Base-by-base conservation (phyloP, 192 early-diverging fungal genomes). In the Coemansia sp. region DNA sequence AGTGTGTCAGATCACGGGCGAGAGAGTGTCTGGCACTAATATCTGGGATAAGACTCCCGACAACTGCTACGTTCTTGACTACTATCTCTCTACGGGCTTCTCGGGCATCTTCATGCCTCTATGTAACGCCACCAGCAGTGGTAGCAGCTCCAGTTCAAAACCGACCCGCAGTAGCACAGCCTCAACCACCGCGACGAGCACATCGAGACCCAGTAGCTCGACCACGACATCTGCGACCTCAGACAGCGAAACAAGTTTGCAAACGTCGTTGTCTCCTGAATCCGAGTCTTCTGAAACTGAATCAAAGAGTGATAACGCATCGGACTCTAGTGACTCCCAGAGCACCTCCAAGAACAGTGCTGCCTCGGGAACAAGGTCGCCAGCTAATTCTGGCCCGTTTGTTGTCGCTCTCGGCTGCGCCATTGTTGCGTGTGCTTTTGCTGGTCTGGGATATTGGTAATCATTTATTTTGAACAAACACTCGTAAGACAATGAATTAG, bases 21-120 rank as follows among this genome's bases (percentile, higher is more conserved):
- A 80, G 52, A 35, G n/a, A 6, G 40, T 77, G 28, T 53, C 38
- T 35, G 80, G 76, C 58, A 66, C 68, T 2, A 63, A 50, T 16
- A 60, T 85, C 35, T 85, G 79, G 84, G 84, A 82, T 39, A 63
- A 47, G 44, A 85, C 84, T 1, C 78, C 39, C 6, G 84, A 85
- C 33, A 73, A 70, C 59, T 85, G 84, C 68, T 85, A 82, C 28
- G 71, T 80, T 10, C 47, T 73, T 0, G 84, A 85, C 66, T 85
- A 78, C 59, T 85, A 85, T 53, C 50, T 85, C 32, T 60, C 52
- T 38, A 81, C 78, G 1, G 78, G 78, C 0, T 66, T 60, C 42
- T 71, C 66, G 2, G 16, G 40, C 0, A 69, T 72, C 7, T 80
- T 80, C 28, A 75, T 52, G 46, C 60, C 69, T 3, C 37, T 72